phyloP scores from a whole-genome alignment of 164 flowering plant species.

The Protea cynaroides region DNA sequence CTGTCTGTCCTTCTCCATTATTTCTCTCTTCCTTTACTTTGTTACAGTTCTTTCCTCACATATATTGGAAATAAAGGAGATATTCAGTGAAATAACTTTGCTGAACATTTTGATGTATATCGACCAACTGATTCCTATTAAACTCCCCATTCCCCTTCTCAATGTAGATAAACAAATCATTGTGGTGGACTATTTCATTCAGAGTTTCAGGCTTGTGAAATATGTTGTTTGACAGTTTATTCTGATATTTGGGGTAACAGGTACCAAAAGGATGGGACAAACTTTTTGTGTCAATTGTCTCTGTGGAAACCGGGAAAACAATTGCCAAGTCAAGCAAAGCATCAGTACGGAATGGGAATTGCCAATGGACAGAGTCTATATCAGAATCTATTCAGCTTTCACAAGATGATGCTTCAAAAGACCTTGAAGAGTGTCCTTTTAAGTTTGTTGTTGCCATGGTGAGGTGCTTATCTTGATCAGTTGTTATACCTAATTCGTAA shows the following conservation, averaged over 20 bases:
- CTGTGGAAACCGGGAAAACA: slow-evolving; percentile 48
- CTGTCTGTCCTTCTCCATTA: no score
- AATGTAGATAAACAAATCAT: neutral
- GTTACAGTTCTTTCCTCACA: no score
- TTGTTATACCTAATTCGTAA: neutral
- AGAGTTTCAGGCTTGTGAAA: neutral
- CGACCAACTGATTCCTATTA: neutral
- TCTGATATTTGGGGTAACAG: slow-evolving; percentile 18
- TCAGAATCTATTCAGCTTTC: slow-evolving; percentile 49
- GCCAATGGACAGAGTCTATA: slow-evolving; percentile 54
- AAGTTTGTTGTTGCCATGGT: slow-evolving; percentile 55
- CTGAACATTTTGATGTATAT: no score
- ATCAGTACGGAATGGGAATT: slow-evolving; percentile 40
- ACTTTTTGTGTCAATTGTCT: slow-evolving; percentile 40
- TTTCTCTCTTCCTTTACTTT: no score
- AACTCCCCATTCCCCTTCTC: neutral
- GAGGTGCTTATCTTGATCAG: slow-evolving; percentile 1
- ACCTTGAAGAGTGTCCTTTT: slow-evolving; percentile 27
- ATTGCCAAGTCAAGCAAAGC: slow-evolving; percentile 44
- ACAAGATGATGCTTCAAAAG: slow-evolving; percentile 35
- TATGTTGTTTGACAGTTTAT: neutral
- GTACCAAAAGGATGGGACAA: slow-evolving; percentile 77
- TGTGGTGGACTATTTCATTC: neutral
- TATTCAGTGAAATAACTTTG: no score
- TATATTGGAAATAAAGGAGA: no score